phyloP scores from a whole-genome alignment of 1,284 basidiomycete genomes.

The Mixia osmundae region DNA sequence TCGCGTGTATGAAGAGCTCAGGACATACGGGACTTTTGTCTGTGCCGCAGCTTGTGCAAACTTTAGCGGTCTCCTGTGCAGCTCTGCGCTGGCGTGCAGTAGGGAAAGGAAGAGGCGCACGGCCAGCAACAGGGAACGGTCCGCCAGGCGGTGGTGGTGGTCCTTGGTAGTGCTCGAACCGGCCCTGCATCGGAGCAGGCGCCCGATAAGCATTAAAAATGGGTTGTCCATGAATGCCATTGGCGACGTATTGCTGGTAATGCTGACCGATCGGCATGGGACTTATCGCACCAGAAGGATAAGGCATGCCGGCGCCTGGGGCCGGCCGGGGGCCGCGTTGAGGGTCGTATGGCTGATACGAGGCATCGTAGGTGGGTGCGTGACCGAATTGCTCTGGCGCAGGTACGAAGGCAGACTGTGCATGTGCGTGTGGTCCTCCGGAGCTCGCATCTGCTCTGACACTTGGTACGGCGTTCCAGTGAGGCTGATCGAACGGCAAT shows the following conservation, averaged over 20 bases:
- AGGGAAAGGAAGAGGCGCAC: neutral
- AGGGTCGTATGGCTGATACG: no score
- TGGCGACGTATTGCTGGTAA: no score
- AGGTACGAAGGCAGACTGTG: no score
- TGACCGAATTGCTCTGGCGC: no score
- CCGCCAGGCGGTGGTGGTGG: neutral
- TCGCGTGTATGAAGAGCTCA: neutral
- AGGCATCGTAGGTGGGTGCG: no score
- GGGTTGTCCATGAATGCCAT: no score
- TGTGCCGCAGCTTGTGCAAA: conserved; percentile 21
- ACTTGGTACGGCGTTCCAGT: neutral
- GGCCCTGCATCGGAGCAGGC: neutral
- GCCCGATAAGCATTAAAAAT: neutral
- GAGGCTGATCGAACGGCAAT: neutral
- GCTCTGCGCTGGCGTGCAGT: neutral
- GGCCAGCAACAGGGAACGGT: neutral
- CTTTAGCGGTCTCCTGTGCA: neutral
- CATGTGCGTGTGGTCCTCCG: no score
- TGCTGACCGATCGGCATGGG: no score
- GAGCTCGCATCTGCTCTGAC: no score
- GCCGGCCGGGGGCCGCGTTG: no score
- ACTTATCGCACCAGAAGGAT: no score
- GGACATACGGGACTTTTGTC: conserved; percentile 5
- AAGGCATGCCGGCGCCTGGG: no score
- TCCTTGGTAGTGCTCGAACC: neutral